Evolutionary conservation across 2,329 filamentous ascomycete genomes (phyloP).

Genomic region (Microdochium nivale): DNA sequence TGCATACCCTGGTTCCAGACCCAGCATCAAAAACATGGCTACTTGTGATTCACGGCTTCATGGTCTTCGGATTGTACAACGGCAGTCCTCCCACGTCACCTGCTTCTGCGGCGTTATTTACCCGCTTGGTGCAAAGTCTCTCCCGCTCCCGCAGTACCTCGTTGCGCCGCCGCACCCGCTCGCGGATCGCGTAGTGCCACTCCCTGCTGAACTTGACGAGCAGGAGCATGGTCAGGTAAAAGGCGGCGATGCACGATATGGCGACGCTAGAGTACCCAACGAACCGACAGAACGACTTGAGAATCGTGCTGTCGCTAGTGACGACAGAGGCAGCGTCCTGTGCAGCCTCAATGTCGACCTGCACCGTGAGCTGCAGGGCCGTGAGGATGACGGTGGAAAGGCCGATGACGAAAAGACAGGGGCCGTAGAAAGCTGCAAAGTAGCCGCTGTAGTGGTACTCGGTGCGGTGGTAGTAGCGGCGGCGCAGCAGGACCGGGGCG

Average conservation of each 20-base stretch:
- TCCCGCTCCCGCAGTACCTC: too few species aligned
- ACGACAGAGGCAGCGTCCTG: neutral
- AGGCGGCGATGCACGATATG: neutral
- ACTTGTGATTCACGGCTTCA: too few species aligned
- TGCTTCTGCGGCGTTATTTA: too few species aligned
- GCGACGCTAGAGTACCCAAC: too few species aligned
- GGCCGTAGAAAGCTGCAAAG: conserved; percentile 10
- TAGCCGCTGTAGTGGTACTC: conserved; percentile 10
- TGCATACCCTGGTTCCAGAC: too few species aligned
- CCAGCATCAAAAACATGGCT: too few species aligned
- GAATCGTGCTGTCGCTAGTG: neutral
- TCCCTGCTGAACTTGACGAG: conserved; percentile 2
- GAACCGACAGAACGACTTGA: too few species aligned
- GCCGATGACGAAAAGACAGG: conserved; percentile 10
- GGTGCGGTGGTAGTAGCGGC: conserved; percentile 7
- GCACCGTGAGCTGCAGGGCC: conserved; percentile 4
- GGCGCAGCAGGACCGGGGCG: conserved; percentile 6
- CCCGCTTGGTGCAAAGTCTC: too few species aligned
- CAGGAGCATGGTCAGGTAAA: neutral
- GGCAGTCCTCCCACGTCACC: too few species aligned
- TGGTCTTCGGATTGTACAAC: too few species aligned
- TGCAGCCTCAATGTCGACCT: neutral
- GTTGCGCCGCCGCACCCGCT: conserved; percentile 1
- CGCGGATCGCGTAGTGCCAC: conserved; percentile 3
- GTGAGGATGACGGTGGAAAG: conserved; percentile 4